A percentile compares a stretch with the other conserved stretches of the same genome.
These are phyloP conservation scores for Rhytidiadelphus loreus DNA, from an alignment of 225 moss, liverwort and hornwort species.

Conservation along the genomic window DNA sequence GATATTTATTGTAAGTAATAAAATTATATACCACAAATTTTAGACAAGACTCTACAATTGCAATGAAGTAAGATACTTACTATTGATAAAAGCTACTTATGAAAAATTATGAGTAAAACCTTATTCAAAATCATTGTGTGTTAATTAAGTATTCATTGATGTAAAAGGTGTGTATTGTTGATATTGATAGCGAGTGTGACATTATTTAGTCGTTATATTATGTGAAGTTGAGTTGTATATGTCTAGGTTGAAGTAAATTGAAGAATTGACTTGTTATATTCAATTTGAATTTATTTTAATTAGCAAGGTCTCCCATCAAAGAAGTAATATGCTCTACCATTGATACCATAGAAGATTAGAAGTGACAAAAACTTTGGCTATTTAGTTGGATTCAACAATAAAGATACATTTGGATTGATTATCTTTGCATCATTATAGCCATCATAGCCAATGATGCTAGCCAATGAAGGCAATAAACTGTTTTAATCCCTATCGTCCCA, in stretches of 20 bases:
- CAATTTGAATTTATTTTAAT: not conserved
- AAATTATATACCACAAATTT: not conserved
- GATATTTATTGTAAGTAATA: not conserved
- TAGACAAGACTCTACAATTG: too few relatives aligned
- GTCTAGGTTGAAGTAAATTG: not conserved
- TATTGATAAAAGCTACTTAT: not conserved
- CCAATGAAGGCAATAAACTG: not conserved
- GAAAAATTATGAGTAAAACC: not conserved
- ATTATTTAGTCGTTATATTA: not conserved
- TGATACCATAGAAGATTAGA: not conserved
- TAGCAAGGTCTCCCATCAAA: not conserved
- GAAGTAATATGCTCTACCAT: not conserved
- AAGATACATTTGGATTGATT: not conserved
- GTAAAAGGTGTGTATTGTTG: not conserved
- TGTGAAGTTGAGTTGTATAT: not conserved
- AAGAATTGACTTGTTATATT: not conserved
- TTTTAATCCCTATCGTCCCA: not conserved
- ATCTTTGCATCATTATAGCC: not conserved
- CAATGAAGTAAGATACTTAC: not conserved
- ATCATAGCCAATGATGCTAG: not conserved
- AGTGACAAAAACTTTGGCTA: not conserved
- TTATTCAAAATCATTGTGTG: not conserved
- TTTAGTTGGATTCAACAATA: not conserved
- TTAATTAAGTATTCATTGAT: not conserved
- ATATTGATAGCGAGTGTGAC: not conserved